phyloP scores from a whole-genome alignment of 1,284 basidiomycete species.

The Somion occarium region DNA sequence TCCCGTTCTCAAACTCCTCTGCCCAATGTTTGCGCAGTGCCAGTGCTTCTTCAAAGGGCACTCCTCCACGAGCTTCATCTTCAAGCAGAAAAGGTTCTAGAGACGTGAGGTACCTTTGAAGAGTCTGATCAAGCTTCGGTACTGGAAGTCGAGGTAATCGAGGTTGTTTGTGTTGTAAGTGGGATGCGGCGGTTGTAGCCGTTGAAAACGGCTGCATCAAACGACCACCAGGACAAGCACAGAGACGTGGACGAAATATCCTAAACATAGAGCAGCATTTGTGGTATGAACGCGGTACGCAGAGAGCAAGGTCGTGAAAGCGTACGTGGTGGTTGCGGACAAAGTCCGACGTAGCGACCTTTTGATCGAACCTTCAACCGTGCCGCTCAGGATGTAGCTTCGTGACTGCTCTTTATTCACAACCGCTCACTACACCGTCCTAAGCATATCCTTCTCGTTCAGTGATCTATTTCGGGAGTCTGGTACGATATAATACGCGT shows the following conservation, averaged over 20 bases:
- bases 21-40: constrained; percentile 62
- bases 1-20: constrained; percentile 68
- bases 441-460: too few relatives aligned
- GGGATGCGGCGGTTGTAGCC: constrained; percentile 2
- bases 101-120: constrained; percentile 78
- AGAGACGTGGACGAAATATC: background rate
- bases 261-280: background rate
- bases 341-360: background rate
- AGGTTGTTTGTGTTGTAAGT: background rate
- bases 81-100: constrained; percentile 79
- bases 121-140: constrained; percentile 72
- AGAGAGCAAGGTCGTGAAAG: background rate
- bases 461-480: too few relatives aligned
- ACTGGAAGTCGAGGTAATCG: constrained; percentile 74
- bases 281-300: too few relatives aligned
- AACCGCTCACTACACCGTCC: too few relatives aligned
- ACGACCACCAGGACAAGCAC: background rate
- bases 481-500: background rate
- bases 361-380: too few relatives aligned
- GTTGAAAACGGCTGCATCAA: background rate
- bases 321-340: background rate
- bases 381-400: too few relatives aligned
- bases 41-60: constrained; percentile 52
- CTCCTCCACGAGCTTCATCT: constrained; percentile 58
- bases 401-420: too few relatives aligned